Percentiles rank a stretch among this genome's conserved stretches.
phyloP scores from a whole-genome alignment of 164 flowering plant species.

The Annona squamosa region DNA sequence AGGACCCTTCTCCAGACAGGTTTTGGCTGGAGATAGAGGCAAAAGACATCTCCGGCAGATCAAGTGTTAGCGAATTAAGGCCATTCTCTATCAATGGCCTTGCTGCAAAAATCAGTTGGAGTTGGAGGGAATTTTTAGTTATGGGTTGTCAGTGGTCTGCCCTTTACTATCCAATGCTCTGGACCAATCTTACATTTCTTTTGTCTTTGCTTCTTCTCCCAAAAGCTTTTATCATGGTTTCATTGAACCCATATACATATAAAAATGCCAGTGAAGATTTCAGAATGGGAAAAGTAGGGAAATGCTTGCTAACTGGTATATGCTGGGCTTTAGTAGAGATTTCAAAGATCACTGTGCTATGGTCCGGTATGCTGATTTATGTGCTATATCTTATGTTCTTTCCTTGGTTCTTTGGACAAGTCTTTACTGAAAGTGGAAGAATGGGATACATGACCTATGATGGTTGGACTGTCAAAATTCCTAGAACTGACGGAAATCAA shows the following conservation, averaged over 20 bases:
- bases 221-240: conserved; percentile 31
- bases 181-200: conserved; percentile 31
- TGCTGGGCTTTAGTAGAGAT: conserved; percentile 52
- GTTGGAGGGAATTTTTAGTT: conserved; percentile 78
- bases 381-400: conserved; percentile 50
- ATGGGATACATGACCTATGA: conserved; percentile 69
- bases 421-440: conserved; percentile 45
- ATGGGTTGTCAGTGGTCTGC: conserved; percentile 92
- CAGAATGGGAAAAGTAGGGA: conserved; percentile 15
- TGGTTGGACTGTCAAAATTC: conserved; percentile 61
- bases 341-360: conserved; percentile 37
- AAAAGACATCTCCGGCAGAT: conserved; percentile 49
- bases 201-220: conserved; percentile 51
- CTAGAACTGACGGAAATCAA: conserved; percentile 11
- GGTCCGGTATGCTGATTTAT: conserved; percentile 51
- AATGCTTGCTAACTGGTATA: conserved; percentile 29
- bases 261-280: conserved; percentile 26
- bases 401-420: conserved; percentile 80
- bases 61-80: conserved; percentile 44
- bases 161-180: conserved; percentile 66
- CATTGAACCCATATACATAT: conserved; percentile 39
- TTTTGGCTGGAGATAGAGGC: conserved; percentile 83
- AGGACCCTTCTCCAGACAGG: conserved; percentile 75
- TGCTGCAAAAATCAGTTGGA: conserved; percentile 54
- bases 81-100: conserved; percentile 80